Conservation (phyloP, 495 filamentous ascomycete species). For the Aspergillus cavernicola region DNA sequence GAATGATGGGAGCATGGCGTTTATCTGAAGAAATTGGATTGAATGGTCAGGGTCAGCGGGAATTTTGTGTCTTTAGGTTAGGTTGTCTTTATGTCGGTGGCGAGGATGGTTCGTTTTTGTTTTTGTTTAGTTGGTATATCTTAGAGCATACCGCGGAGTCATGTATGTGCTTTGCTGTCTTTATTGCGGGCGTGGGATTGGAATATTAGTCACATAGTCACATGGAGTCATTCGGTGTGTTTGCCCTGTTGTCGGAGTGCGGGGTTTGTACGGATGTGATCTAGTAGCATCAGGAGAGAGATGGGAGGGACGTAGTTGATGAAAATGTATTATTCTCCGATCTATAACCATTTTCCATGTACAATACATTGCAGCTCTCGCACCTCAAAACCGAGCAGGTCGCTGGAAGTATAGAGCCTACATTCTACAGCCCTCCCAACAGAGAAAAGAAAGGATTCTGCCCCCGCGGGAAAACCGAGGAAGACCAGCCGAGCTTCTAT, state of each 20-base stretch:
- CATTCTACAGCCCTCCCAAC: neutral
- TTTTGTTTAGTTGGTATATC: too few relatives aligned
- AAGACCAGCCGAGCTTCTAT: neutral
- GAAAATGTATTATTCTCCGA: constrained; percentile 1
- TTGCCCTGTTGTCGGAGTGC: neutral
- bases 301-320: neutral
- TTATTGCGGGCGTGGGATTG: neutral
- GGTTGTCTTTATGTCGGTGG: too few relatives aligned
- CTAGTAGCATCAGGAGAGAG: neutral
- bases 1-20: neutral
- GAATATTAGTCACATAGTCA: neutral
- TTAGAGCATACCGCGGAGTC: neutral
- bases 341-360: constrained; percentile 17
- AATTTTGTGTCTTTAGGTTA: too few relatives aligned
- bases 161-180: neutral
- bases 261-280: neutral
- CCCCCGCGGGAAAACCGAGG: neutral
- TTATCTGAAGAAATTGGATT: neutral
- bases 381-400: neutral
- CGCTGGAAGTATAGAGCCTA: constrained; percentile 8
- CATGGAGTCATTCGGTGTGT: neutral
- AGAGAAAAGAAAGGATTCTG: neutral
- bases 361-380: constrained; percentile 18
- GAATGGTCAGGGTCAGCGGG: neutral
- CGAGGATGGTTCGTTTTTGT: too few relatives aligned